phyloP scores from a whole-genome alignment of 192 early-diverging fungal species.

The Linnemannia exigua region DNA sequence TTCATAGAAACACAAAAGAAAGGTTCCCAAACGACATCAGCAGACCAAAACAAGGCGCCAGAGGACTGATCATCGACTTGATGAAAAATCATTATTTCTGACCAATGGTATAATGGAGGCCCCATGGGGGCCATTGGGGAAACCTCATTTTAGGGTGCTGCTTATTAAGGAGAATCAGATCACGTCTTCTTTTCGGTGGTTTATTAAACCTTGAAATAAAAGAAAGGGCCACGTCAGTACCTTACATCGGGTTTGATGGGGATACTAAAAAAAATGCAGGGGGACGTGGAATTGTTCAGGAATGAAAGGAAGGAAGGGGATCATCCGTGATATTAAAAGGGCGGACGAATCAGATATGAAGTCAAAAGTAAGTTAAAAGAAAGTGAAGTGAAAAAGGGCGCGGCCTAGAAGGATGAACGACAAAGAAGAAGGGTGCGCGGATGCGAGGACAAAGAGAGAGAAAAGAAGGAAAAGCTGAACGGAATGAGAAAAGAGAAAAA shows the following conservation, averaged over 20 bases:
- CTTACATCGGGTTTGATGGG: neutral
- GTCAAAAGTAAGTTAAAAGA: too few relatives aligned
- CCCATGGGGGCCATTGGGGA: neutral
- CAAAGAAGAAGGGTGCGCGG: neutral
- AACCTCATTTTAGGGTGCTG: neutral
- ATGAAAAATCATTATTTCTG: neutral
- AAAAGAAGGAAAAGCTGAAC: neutral
- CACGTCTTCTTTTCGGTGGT: neutral
- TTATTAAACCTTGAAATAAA: neutral
- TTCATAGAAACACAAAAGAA: neutral
- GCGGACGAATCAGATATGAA: neutral
- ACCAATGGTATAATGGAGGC: neutral
- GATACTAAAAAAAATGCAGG: neutral
- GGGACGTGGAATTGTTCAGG: neutral
- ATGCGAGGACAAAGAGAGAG: neutral
- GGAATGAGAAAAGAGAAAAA: neutral
- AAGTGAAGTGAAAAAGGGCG: neutral
- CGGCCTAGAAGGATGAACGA: neutral
- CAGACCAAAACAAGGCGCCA: neutral
- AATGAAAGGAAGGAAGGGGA: neutral
- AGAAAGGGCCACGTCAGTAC: neutral
- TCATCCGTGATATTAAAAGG: neutral
- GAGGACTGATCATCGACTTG: neutral
- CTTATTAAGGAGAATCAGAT: neutral
- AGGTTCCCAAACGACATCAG: neutral